Percentiles rank a stretch among this genome's conserved stretches.
Conservation (phyloP, 2,329 filamentous ascomycete species). For the Aspergillus bombycis region DNA sequence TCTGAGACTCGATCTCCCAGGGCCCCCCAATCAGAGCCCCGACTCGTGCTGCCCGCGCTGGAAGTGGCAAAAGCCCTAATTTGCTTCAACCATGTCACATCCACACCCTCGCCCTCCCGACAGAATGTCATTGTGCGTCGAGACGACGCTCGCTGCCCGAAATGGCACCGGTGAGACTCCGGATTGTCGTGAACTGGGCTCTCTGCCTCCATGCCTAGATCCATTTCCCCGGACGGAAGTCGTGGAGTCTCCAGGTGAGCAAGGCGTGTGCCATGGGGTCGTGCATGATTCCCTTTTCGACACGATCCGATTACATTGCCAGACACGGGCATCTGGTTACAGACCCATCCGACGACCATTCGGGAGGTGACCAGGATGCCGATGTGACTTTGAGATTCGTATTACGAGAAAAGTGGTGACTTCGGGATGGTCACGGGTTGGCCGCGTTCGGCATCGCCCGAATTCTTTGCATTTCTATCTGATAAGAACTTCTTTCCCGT, state of each 20-base stretch:
- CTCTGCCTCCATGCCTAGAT: neutral
- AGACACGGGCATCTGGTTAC: neutral
- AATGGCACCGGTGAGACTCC: conserved; percentile 8
- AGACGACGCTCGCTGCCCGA: neutral
- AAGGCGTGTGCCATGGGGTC: neutral
- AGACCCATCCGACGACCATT: neutral
- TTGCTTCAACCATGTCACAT: neutral
- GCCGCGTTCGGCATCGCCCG: conserved; percentile 1
- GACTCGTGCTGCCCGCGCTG: neutral
- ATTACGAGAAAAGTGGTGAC: neutral
- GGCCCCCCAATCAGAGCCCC: neutral
- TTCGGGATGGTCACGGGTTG: neutral
- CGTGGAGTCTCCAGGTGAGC: neutral
- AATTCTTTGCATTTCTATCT: neutral
- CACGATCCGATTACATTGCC: neutral
- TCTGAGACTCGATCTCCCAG: neutral
- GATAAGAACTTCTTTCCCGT: neutral
- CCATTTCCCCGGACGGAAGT: neutral
- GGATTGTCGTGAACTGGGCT: neutral
- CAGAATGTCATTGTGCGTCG: conserved; percentile 8
- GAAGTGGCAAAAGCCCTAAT: conserved; percentile 2
- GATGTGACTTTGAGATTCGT: neutral
- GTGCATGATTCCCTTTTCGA: neutral
- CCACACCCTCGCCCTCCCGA: conserved; percentile 4
- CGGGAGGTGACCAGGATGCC: neutral